A percentile compares a stretch with the other conserved stretches of the same genome.
phyloP scores from a whole-genome alignment of 345 rosid genomes.

The Eucalyptus caleyi region DNA sequence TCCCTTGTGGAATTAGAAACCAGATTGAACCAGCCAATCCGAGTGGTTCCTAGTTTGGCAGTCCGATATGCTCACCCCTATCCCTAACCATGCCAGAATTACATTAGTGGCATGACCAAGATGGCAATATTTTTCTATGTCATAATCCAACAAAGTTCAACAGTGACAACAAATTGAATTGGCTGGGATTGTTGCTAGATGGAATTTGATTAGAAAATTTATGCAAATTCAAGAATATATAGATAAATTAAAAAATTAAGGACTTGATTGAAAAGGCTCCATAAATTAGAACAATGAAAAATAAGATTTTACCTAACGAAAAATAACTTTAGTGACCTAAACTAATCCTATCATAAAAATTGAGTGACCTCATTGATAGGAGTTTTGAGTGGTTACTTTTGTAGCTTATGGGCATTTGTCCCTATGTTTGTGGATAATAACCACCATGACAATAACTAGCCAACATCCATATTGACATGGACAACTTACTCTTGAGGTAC shows the following conservation, averaged over 20 bases:
- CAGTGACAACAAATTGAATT: accelerated
- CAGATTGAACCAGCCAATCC: too few relatives aligned
- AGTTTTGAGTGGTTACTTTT: not conserved
- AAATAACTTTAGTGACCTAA: not conserved
- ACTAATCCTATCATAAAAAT: not conserved
- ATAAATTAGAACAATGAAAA: not conserved
- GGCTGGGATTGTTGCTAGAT: accelerated
- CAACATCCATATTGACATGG: not conserved
- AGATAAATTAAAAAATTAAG: not conserved
- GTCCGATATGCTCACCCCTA: too few relatives aligned
- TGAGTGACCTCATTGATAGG: not conserved
- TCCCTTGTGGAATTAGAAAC: too few relatives aligned
- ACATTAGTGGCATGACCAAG: not conserved
- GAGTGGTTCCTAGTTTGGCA: accelerated
- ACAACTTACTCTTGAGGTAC: not conserved
- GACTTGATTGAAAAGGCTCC: accelerated
- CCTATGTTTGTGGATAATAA: too few relatives aligned
- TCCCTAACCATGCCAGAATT: accelerated
- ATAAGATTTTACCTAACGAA: not conserved
- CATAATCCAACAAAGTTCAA: accelerated
- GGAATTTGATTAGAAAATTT: not conserved
- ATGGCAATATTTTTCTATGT: not conserved
- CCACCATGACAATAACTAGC: not conserved
- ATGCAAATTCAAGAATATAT: accelerated
- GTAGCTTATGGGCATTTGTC: too few relatives aligned